A percentile compares a stretch with the other conserved stretches of the same genome.
phyloP scores from a whole-genome alignment of 2,329 filamentous ascomycete species.

The Sphaerulina populicola region DNA sequence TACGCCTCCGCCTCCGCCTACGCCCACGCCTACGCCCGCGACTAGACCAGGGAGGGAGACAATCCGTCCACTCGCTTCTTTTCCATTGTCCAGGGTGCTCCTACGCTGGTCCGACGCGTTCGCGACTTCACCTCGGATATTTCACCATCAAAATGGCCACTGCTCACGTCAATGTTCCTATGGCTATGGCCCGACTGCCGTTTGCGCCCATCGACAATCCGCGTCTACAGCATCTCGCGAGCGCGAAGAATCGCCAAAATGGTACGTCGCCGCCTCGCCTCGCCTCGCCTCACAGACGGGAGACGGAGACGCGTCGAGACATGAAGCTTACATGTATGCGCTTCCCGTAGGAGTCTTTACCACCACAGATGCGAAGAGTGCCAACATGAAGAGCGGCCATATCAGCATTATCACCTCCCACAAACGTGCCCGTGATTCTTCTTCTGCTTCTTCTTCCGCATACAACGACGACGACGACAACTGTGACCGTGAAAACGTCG shows the following conservation, averaged over 20 bases:
- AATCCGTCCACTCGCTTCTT: background rate
- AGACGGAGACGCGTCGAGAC: too few species aligned
- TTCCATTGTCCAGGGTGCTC: background rate
- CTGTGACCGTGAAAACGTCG: constrained; percentile 51
- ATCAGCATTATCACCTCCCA: constrained; percentile 14
- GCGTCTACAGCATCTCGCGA: constrained; percentile 63
- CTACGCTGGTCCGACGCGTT: background rate
- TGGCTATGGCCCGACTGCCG: constrained; percentile 54
- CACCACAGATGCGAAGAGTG: constrained; percentile 21
- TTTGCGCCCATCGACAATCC: constrained; percentile 64
- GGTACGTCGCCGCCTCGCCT: too few species aligned
- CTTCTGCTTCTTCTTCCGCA: constrained; percentile 35
- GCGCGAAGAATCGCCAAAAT: constrained; percentile 68
- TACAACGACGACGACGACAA: constrained; percentile 38
- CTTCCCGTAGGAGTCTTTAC: constrained; percentile 15
- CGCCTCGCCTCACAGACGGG: too few species aligned
- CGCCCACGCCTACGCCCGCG: constrained; percentile 5
- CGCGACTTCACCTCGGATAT: constrained; percentile 7
- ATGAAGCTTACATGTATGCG: background rate
- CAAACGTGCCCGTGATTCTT: constrained; percentile 43
- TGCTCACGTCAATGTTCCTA: too few species aligned
- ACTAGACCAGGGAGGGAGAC: constrained; percentile 7
- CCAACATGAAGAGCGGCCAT: constrained; percentile 19
- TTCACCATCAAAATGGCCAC: constrained; percentile 19
- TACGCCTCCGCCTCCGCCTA: too few species aligned